Percentiles rank a stretch among this genome's conserved stretches.
Evolutionary conservation across 768 basidiomycete species (phyloP).

Genomic region (Agaricus blazei): DNA sequence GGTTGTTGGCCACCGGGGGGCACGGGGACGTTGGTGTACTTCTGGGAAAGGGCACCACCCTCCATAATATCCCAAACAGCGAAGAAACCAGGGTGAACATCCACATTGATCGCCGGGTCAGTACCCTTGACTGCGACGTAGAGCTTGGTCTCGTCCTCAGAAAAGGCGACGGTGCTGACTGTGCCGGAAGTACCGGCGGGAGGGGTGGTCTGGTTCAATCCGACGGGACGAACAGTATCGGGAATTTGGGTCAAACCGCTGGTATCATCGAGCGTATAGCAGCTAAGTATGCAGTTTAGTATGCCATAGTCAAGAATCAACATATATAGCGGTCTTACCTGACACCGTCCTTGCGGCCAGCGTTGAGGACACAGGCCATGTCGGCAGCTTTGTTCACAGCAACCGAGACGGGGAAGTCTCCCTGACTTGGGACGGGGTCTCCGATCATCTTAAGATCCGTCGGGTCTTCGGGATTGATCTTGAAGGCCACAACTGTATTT

Average conservation of each 20-base stretch:
- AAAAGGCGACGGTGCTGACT: conserved; percentile 41
- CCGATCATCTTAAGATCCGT: conserved; percentile 37
- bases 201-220: conserved; percentile 47
- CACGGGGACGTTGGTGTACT: conserved; percentile 22
- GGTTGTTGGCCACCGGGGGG: conserved; percentile 40
- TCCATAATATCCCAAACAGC: conserved; percentile 42
- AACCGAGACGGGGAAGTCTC: conserved; percentile 47
- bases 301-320: neutral
- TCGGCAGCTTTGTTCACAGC: conserved; percentile 27
- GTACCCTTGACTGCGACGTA: conserved; percentile 47
- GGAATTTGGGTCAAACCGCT: conserved; percentile 33
- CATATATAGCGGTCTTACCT: conserved; percentile 17
- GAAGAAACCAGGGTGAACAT: conserved; percentile 37
- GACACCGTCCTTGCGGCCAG: conserved; percentile 39
- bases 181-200: conserved; percentile 43
- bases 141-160: conserved; percentile 36
- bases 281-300: conserved; percentile 18
- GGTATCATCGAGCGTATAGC: conserved; percentile 37
- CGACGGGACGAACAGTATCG: conserved; percentile 38
- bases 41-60: conserved; percentile 41
- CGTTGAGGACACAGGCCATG: conserved; percentile 36
- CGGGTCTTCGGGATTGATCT: conserved; percentile 37
- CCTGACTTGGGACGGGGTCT: conserved; percentile 35
- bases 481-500: conserved; percentile 36
- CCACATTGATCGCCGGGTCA: conserved; percentile 21